Evolutionary conservation across 2,329 filamentous ascomycete species (phyloP).

Genomic region (Paraphoma chrysanthemicola): DNA sequence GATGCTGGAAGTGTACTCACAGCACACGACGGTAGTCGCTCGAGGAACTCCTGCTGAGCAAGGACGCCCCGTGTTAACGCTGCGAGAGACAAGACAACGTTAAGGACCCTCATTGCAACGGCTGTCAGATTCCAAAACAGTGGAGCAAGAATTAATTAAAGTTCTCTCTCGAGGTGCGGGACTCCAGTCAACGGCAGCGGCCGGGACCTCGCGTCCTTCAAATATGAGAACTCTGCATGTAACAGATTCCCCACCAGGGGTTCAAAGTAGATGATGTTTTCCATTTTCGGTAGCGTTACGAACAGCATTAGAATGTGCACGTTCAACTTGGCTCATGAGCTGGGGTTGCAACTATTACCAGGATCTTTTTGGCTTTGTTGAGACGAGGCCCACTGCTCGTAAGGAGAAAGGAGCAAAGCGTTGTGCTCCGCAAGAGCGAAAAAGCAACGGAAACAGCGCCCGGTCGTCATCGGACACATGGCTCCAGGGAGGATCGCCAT

Average conservation of each 20-base stretch:
- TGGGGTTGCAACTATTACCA: neutral
- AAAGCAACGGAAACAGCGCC: neutral
- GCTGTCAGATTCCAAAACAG: neutral
- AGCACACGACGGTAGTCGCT: conserved; percentile 20
- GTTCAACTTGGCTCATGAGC: neutral
- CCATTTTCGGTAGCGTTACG: neutral
- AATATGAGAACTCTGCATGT: neutral
- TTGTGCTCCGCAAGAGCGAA: neutral
- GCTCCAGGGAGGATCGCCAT: conserved; percentile 2
- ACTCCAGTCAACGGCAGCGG: neutral
- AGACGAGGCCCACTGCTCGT: neutral
- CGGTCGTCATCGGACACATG: neutral
- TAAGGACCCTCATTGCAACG: conserved; percentile 13
- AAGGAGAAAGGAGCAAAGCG: neutral
- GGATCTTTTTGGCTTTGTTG: neutral
- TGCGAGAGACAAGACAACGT: conserved; percentile 1
- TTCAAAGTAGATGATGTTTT: neutral
- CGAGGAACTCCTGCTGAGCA: conserved; percentile 22
- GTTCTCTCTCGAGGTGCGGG: neutral
- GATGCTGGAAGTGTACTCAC: neutral
- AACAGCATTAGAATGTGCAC: neutral
- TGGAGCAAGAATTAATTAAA: neutral
- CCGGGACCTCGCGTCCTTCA: neutral
- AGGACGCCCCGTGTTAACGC: conserved; percentile 7
- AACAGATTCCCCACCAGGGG: neutral